Evolutionary conservation across 225 moss, liverwort and hornwort species (phyloP), one percentile per base, ranked within the genome.

Genomic region (Ulota crispa): DNA sequence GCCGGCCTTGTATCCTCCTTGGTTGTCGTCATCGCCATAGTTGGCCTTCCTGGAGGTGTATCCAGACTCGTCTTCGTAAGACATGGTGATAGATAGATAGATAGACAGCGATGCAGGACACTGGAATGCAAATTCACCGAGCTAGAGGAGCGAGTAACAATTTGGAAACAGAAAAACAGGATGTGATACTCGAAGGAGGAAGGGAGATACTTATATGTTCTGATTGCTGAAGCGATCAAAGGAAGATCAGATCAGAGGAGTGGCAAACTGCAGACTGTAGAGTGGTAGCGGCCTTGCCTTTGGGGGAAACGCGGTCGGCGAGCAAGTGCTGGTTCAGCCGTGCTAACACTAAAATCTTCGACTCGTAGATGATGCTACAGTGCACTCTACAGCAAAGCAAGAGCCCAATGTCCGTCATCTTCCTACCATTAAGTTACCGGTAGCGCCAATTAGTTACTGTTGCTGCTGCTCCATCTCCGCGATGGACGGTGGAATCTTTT

Each of bases 61-160:
- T 6, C 79, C 86, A 13, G 82, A 83, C 36, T 82, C 86, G 21
- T 79, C 79, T 34, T 64, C 86, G 83, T 83, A 83, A 80, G 86
- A 83, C 86, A 86, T 86, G 66, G 66, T 80, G 76, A 70, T 27
- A 2, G 56, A 39, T 39, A 39, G 39, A 45, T 34, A 2, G 56
- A 34, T 5, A 34, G 34, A 45, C 3, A 73, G 73, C 21, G 36
- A 21, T 27, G 63, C 41, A 15, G 54, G 62, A 30, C 41, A 65
- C 21, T 23, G 43, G 68, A 57, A 68, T 75, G 57, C 28, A 26
- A 60, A 39, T 41, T 77, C 77, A 19, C 10, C 45, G 18, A 62
- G 2, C 4, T n/a, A 12, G 42, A 55, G 27, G 65, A 66, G 32
- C n/a, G 12, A 30, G 14, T 21, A 30, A 43, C 15, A 12, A 68